phyloP scores from a whole-genome alignment of 2,329 filamentous ascomycete genomes.

The Fonsecaea multimorphosa region DNA sequence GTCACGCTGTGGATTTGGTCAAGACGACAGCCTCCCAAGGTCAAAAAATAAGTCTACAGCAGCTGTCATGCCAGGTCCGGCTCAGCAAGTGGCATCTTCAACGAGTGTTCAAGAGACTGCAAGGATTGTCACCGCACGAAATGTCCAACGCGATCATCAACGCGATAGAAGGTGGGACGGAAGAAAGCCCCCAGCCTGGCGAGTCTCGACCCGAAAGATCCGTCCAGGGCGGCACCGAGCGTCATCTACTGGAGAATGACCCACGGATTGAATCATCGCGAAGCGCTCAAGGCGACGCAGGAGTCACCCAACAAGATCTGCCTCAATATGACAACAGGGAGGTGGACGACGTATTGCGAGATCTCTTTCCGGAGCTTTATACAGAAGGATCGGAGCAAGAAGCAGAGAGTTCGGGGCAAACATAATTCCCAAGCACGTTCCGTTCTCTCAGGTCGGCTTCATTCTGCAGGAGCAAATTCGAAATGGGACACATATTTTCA shows the following conservation, averaged over 20 bases:
- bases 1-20: slow-evolving; percentile 4
- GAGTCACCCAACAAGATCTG: neutral
- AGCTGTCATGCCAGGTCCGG: slow-evolving; percentile 55
- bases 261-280: neutral
- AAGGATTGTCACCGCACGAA: slow-evolving; percentile 57
- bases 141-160: slow-evolving; percentile 21
- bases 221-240: neutral
- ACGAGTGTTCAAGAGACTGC: slow-evolving; percentile 60
- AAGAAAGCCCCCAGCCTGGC: neutral
- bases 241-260: neutral
- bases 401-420: neutral
- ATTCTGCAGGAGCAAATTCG: neutral
- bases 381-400: neutral
- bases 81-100: slow-evolving; percentile 61
- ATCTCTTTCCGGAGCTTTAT: slow-evolving; percentile 25
- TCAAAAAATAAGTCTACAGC: slow-evolving; percentile 46
- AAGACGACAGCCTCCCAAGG: slow-evolving; percentile 7
- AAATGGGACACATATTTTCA: neutral
- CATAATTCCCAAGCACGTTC: neutral
- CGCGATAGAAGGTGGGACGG: slow-evolving; percentile 1
- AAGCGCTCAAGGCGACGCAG: neutral
- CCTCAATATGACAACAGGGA: neutral
- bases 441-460: neutral
- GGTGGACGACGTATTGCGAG: slow-evolving; percentile 16
- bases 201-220: neutral